These are phyloP conservation scores for Galeopsis tetrahit DNA, from an alignment of 257 asterid genomes.

Conservation along the genomic window DNA sequence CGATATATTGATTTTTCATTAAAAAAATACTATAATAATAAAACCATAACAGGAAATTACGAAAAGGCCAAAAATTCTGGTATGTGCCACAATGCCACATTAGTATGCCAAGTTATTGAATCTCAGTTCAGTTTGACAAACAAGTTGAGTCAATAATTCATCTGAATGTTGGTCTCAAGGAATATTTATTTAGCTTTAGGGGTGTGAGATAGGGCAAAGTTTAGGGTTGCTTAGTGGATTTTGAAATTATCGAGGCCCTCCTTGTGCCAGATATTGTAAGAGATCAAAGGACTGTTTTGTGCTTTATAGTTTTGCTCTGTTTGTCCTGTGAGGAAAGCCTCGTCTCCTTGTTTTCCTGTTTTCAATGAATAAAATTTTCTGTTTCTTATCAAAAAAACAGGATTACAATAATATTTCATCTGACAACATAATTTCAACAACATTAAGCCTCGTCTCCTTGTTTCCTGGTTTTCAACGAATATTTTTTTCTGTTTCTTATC, in stretches of 20 bases:
- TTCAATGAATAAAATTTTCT: too few relatives aligned
- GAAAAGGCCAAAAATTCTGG: background rate
- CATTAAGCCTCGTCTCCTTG: too few relatives aligned
- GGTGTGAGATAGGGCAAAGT: background rate
- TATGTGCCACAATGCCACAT: background rate
- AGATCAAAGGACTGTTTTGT: background rate
- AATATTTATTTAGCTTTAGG: background rate
- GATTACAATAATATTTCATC: background rate
- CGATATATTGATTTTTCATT: background rate
- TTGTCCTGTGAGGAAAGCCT: background rate
- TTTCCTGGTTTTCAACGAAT: too few relatives aligned
- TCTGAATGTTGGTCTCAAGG: background rate
- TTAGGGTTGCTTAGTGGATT: background rate
- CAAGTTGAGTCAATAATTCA: constrained; percentile 13
- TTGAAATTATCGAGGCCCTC: background rate
- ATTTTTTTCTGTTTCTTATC: too few relatives aligned
- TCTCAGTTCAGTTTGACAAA: constrained; percentile 6
- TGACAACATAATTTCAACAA: background rate
- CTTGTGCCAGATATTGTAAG: background rate
- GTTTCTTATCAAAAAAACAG: background rate
- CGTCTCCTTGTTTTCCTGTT: background rate
- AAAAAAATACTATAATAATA: background rate
- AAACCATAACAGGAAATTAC: background rate
- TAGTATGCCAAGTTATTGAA: constrained; percentile 10
- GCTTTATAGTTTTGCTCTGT: background rate